Base-by-base conservation (phyloP, 371 early-diverging fungal species). In the Mucor saturninus region DNA sequence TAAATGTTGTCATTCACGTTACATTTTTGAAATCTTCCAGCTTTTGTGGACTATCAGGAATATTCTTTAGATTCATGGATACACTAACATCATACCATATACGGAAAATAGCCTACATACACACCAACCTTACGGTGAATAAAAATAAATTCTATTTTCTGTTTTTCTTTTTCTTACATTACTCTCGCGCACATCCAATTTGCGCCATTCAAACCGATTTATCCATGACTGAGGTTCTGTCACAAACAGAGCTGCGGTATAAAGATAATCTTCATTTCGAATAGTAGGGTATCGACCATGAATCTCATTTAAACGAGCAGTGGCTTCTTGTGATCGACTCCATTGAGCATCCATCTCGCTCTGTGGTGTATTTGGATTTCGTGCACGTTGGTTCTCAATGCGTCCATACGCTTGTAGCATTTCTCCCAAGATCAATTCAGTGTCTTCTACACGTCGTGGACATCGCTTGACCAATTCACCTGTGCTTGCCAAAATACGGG, bases 251-350 rank as follows among this genome's bases (percentile, higher is more conserved):
- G 70, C 51, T 5, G 83, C 65, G 1, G 75, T 78, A 45, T 80
- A 83, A 0, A 79, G 43, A 32, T 61, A 82, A 26, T 84, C 85
- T 0, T 68, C 77, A 11, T 81, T 74, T 13, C 28, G 28, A 58
- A 84, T 84, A n/a, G 60, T 84, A n/a, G 60, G 59, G 62, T 83
- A 83, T 43, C 71, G 68, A 3, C 69, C 68, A 46, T 84, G 85
- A 10, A 84, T 53, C 43, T 76, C 71, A 54, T 84, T 84, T 29
- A 84, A 26, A 2, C 82, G 72, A 11, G 52, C 48, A 2, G 71
- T 7, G 2, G 79, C 70, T 29, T 56, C 43, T 5, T 49, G n/a
- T 5, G 56, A 11, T 8, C 84, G 69, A n/a, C 45, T 29, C 30
- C 59, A 54, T 69, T 80, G 68, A 45, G 68, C 32, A 6, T 37